These are phyloP conservation scores for Botryobasidium botryosum DNA, from an alignment of 768 basidiomycete species.

Conservation along the genomic window DNA sequence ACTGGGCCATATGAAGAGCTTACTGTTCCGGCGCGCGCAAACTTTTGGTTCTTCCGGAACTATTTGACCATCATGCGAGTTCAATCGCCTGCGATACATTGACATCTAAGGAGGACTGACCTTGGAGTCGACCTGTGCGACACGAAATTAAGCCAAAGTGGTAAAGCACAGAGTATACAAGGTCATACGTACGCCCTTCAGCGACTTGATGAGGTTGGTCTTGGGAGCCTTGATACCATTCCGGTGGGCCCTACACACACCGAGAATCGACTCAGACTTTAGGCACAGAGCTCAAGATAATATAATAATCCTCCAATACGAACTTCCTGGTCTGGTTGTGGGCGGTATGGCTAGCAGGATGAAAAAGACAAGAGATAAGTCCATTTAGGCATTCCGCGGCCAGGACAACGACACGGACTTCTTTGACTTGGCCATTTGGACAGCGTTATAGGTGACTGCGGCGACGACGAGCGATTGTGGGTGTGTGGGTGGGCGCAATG, in stretches of 20 bases:
- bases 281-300: not conserved
- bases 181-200: conserved; percentile 89
- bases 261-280: not conserved
- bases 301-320: not conserved
- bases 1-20: conserved; percentile 21
- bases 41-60: conserved; percentile 74
- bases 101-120: too few species aligned
- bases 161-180: conserved; percentile 2
- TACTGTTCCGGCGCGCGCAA: conserved; percentile 60
- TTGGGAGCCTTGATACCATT: conserved; percentile 88
- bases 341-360: conserved; percentile 53
- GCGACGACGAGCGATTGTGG: too few species aligned
- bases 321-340: conserved; percentile 55
- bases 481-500: too few species aligned
- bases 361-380: not conserved
- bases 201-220: conserved; percentile 53
- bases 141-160: not conserved
- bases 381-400: conserved; percentile 8
- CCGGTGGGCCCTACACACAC: conserved; percentile 80
- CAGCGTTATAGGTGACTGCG: too few species aligned
- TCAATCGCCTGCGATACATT: too few species aligned
- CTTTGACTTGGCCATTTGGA: conserved; percentile 99
- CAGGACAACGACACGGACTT: conserved; percentile 41
- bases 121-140: conserved; percentile 58
- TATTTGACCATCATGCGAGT: conserved; percentile 22